A percentile compares a stretch with the other conserved stretches of the same genome.
Evolutionary conservation across 192 early-diverging fungal species (phyloP).

Genomic region (Paraglomus brasilianum): DNA sequence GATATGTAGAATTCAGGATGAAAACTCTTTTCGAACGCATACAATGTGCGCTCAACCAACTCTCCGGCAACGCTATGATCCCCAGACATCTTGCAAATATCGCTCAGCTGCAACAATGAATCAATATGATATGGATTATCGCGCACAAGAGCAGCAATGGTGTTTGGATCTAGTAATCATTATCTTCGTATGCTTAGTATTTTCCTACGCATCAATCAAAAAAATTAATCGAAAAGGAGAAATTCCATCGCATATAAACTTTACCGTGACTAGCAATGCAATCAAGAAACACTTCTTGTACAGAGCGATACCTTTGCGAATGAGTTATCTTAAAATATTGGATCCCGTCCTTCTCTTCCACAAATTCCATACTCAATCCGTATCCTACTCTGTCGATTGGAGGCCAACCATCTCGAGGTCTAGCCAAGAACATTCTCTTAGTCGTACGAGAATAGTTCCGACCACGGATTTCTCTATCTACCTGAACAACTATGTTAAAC

Average conservation of each 20-base stretch:
- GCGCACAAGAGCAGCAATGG: slow-evolving; percentile 62
- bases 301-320: slow-evolving; percentile 66
- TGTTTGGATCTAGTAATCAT: slow-evolving; percentile 61
- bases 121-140: slow-evolving; percentile 90
- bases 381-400: slow-evolving; percentile 47
- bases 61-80: slow-evolving; percentile 78
- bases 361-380: slow-evolving; percentile 50
- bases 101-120: slow-evolving; percentile 77
- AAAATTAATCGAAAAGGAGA: background rate
- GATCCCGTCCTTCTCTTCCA: slow-evolving; percentile 38
- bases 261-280: slow-evolving; percentile 65
- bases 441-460: slow-evolving; percentile 49
- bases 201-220: background rate
- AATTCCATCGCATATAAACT: background rate
- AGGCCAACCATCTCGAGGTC: slow-evolving; percentile 74
- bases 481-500: slow-evolving; percentile 1
- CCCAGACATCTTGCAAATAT: slow-evolving; percentile 83
- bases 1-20: slow-evolving; percentile 74
- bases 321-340: slow-evolving; percentile 65
- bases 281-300: slow-evolving; percentile 72
- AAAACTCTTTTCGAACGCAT: slow-evolving; percentile 79
- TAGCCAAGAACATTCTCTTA: slow-evolving; percentile 61
- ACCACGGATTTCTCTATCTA: slow-evolving; percentile 46
- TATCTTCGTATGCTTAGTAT: background rate
- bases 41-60: slow-evolving; percentile 88